Conservation (phyloP, 1,284 basidiomycete genomes). For the Cerrena zonata region DNA sequence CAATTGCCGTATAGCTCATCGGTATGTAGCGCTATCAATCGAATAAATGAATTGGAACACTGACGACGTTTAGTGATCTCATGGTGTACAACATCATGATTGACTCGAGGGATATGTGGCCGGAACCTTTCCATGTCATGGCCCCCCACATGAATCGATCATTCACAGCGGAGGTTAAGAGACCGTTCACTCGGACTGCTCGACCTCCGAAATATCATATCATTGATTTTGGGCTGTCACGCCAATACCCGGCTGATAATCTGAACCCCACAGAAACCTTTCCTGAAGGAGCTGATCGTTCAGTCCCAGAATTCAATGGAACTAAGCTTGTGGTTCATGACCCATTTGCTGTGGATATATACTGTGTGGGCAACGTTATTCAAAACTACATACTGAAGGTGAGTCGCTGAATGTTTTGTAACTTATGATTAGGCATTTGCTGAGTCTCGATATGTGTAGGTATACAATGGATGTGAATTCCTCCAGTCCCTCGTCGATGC, state of each 20-base stretch:
- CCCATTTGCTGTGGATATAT: slow-evolving; percentile 26
- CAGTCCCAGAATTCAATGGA: slow-evolving; percentile 22
- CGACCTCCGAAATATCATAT: slow-evolving; percentile 28
- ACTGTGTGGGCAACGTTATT: slow-evolving; percentile 26
- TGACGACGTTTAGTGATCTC: slow-evolving; percentile 38
- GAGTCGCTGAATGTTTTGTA: too few species aligned
- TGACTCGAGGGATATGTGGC: slow-evolving; percentile 27
- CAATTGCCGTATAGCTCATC: slow-evolving; percentile 11
- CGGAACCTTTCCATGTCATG: slow-evolving; percentile 25
- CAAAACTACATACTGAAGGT: slow-evolving; percentile 24
- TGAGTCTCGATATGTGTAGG: slow-evolving; percentile 1
- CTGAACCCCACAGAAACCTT: slow-evolving; percentile 8
- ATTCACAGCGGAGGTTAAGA: slow-evolving; percentile 17
- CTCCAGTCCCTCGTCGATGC: slow-evolving; percentile 7
- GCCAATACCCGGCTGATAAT: slow-evolving; percentile 13
- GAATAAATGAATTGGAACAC: not conserved
- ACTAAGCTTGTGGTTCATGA: too few species aligned
- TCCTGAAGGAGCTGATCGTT: slow-evolving; percentile 18
- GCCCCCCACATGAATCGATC: slow-evolving; percentile 11
- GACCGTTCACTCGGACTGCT: slow-evolving; percentile 26
- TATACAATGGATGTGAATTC: slow-evolving; percentile 10
- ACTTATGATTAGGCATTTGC: not conserved
- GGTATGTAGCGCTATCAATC: slow-evolving; percentile 3
- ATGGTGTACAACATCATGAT: slow-evolving; percentile 36
- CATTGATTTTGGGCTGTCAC: slow-evolving; percentile 35